Conservation (phyloP, 1,284 basidiomycete species). For the Tilletia horrida region DNA sequence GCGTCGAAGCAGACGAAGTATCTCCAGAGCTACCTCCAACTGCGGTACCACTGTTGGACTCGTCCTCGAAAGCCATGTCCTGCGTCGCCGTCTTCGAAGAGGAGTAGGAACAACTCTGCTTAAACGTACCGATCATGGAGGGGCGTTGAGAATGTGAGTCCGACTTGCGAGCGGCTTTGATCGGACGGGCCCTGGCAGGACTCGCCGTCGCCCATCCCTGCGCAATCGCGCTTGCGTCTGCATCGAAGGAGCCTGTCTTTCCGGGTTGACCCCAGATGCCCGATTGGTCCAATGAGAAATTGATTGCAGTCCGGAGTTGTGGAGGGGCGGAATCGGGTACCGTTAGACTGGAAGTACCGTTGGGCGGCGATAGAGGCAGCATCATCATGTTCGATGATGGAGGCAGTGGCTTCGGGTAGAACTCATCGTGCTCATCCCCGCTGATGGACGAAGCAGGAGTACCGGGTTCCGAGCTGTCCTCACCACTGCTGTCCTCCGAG, state of each 20-base stretch:
- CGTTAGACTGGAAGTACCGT: slow-evolving; percentile 24
- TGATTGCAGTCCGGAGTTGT: slow-evolving; percentile 27
- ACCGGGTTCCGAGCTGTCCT: slow-evolving; percentile 41
- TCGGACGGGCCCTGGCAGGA: background rate
- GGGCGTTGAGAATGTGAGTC: background rate
- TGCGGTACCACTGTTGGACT: too few species aligned
- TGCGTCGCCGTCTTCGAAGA: slow-evolving; percentile 9
- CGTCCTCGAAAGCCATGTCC: background rate
- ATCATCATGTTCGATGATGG: background rate
- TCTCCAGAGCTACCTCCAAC: background rate
- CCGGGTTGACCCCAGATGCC: slow-evolving; percentile 19
- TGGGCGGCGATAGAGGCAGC: slow-evolving; percentile 4
- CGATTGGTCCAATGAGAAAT: slow-evolving; percentile 22
- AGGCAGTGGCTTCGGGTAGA: slow-evolving; percentile 10
- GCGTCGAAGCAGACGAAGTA: background rate
- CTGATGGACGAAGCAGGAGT: slow-evolving; percentile 37
- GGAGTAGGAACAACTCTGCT: slow-evolving; percentile 1
- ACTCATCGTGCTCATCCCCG: background rate
- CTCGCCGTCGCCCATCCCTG: slow-evolving; percentile 5
- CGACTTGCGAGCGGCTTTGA: background rate
- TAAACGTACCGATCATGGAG: background rate
- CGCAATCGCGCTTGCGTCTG: background rate
- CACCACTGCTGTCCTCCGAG: slow-evolving; percentile 35
- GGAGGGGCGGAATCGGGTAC: slow-evolving; percentile 28
- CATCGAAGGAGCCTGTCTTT: too few species aligned